Evolutionary conservation across 108 stramenopile genomes (phyloP).

Genomic region (Fistulifera solaris): DNA sequence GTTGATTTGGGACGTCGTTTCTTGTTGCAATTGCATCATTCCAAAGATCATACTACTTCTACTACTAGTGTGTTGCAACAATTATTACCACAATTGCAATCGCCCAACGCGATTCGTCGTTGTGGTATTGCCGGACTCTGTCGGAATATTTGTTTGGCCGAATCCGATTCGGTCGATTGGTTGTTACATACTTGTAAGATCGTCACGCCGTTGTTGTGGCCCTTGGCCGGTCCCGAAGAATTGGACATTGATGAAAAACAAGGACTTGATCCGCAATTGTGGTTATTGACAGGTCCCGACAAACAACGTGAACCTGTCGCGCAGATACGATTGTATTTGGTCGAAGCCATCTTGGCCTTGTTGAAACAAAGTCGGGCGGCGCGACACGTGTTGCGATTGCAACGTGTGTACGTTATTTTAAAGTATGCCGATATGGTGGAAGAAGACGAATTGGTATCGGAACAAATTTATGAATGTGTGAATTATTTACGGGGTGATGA

Average conservation of each 20-base stretch:
- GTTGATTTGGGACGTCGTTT: conserved; percentile 65
- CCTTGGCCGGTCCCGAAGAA: conserved; percentile 83
- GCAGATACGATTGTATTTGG: conserved; percentile 42
- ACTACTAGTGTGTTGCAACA: conserved; percentile 38
- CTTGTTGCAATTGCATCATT: conserved; percentile 37
- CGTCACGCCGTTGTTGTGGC: conserved; percentile 37
- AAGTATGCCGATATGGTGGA: conserved; percentile 82
- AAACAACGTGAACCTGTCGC: conserved; percentile 65
- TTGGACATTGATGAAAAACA: conserved; percentile 74
- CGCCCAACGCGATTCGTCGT: conserved; percentile 62
- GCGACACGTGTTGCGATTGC: conserved; percentile 52
- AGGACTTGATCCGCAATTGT: conserved; percentile 79
- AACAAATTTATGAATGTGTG: conserved; percentile 78
- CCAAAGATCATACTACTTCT: neutral
- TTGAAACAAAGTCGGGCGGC: conserved; percentile 59
- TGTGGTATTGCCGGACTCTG: conserved; percentile 73
- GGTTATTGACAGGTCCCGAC: conserved; percentile 68
- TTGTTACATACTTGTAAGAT: conserved; percentile 58
- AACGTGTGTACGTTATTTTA: conserved; percentile 61
- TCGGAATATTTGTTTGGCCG: conserved; percentile 73
- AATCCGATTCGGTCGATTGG: conserved; percentile 78
- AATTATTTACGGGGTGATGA: conserved; percentile 82
- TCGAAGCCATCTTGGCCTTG: conserved; percentile 64
- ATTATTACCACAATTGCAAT: conserved; percentile 44
- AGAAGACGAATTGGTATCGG: conserved; percentile 70